These are phyloP conservation scores for Leavenworthia alabamica DNA, from an alignment of 345 rosid genomes.

Conservation along the genomic window DNA sequence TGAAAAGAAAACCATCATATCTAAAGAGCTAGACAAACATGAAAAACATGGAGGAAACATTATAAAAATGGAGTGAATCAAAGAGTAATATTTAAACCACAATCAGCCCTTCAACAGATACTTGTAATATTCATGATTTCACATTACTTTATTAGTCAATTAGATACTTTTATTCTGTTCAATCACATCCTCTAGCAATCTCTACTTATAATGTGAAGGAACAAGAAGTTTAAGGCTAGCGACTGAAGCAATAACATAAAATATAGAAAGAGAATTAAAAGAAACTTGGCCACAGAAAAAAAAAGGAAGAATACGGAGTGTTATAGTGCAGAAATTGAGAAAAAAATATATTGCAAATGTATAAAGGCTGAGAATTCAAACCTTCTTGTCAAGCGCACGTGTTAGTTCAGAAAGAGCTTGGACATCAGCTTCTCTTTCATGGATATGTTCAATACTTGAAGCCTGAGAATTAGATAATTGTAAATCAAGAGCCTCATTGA, in stretches of 20 bases:
- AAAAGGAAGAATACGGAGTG: neutral
- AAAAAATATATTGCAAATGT: neutral
- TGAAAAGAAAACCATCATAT: slow-evolving; percentile 6
- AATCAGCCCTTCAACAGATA: neutral
- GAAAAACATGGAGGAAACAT: neutral
- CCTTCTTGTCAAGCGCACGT: slow-evolving; percentile 56
- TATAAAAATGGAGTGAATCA: neutral
- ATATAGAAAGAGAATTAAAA: slow-evolving; percentile 8
- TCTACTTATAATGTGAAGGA: neutral
- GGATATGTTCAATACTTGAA: slow-evolving; percentile 35
- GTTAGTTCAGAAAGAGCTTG: slow-evolving; percentile 53
- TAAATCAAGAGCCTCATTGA: slow-evolving; percentile 29
- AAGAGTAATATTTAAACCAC: neutral
- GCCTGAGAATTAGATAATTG: slow-evolving; percentile 40
- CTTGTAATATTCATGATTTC: neutral
- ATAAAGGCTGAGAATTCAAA: slow-evolving; percentile 13
- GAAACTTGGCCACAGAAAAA: neutral
- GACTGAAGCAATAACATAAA: neutral
- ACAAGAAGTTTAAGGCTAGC: neutral
- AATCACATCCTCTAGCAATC: neutral
- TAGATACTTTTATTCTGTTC: neutral
- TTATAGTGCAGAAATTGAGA: neutral
- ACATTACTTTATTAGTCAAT: neutral
- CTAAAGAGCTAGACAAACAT: slow-evolving; percentile 7
- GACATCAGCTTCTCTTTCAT: slow-evolving; percentile 55